Evolutionary conservation across 768 basidiomycete genomes (phyloP), one percentile per base, ranked within the genome.

Genomic region (Termitomyces sp.): DNA sequence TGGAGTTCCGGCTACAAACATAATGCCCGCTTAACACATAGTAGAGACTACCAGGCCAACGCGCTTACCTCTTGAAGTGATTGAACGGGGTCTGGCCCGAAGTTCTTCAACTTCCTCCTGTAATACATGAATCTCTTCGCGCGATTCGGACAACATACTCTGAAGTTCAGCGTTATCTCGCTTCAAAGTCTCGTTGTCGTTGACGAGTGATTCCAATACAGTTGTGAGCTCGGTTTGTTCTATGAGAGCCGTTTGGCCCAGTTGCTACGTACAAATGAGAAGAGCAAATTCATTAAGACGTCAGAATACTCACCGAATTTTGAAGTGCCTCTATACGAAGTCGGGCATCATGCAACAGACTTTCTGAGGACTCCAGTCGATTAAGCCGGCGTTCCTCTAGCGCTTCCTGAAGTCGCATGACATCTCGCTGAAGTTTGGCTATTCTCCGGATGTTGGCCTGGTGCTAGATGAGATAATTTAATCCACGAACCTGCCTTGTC

Each of bases 141-240:
- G 81, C 1, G 89, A 80, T 49, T 92, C 89, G 2, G 81, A 71
- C 7, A 98, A 75, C 9, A 94, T 70, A 46, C 80, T 81, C 57
- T 90, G 87, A 47, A 96, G 71, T 65, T 96, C 92, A 7, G 82
- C 79, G 57, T 90, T 92, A 64, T 93, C 92, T 19, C 83, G 84
- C 69, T 90, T 91, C 52, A 95, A 73, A 25, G 78, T 78, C 62
- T 95, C 90, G 63, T 94, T 96, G 64, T 92, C 90, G 34, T 85
- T 83, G 8, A 95, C 92, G 31, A 96, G 77, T n/a, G 87, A 84
- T 67, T 93, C 92, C 14, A 97, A 73, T 12, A 94, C 84, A 53
- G 77, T 74, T 34, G 79, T 84, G 17, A 91, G 72, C 63, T 90
- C 88, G 16, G 79, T 69, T 53, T 86, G 78, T 47, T 84, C 83